These are phyloP conservation scores for Acrocalymma vagum DNA, from an alignment of 2,329 filamentous ascomycete genomes.

Conservation along the genomic window DNA sequence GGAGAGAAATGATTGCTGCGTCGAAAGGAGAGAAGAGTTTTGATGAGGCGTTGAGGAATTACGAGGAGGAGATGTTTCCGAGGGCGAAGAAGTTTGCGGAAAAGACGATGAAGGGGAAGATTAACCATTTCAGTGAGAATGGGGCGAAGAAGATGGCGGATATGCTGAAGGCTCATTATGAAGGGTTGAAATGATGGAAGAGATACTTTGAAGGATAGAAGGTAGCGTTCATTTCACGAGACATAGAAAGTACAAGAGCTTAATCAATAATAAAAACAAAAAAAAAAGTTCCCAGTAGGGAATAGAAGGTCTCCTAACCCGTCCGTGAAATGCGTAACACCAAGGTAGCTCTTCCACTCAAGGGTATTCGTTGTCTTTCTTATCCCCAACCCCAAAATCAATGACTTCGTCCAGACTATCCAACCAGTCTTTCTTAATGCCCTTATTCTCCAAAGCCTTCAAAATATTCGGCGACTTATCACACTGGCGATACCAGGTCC, in stretches of 20 bases:
- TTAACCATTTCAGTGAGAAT: conserved; percentile 25
- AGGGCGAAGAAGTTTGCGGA: conserved; percentile 24
- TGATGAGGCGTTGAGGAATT: conserved; percentile 25
- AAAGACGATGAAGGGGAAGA: conserved; percentile 31
- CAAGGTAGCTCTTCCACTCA: too few relatives aligned
- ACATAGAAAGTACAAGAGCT: too few relatives aligned
- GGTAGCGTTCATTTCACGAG: too few relatives aligned
- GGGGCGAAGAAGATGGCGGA: conserved; percentile 29
- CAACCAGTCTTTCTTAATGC: conserved; percentile 33
- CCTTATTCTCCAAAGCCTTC: conserved; percentile 16
- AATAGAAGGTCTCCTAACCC: too few relatives aligned
- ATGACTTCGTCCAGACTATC: conserved; percentile 29
- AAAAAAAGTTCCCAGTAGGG: too few relatives aligned
- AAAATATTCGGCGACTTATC: conserved; percentile 27
- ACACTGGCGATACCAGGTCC: conserved; percentile 36
- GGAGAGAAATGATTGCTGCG: conserved; percentile 30
- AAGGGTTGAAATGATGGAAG: conserved; percentile 1
- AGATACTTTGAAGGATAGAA: too few relatives aligned
- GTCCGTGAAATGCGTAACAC: too few relatives aligned
- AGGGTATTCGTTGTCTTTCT: conserved; percentile 18
- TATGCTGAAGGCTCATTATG: conserved; percentile 26
- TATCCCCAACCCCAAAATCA: conserved; percentile 31
- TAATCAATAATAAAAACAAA: too few relatives aligned
- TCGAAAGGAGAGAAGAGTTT: conserved; percentile 27
- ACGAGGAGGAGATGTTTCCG: conserved; percentile 36